Evolutionary conservation across 257 asterid genomes (phyloP).

Genomic region (Solanum chaucha): DNA sequence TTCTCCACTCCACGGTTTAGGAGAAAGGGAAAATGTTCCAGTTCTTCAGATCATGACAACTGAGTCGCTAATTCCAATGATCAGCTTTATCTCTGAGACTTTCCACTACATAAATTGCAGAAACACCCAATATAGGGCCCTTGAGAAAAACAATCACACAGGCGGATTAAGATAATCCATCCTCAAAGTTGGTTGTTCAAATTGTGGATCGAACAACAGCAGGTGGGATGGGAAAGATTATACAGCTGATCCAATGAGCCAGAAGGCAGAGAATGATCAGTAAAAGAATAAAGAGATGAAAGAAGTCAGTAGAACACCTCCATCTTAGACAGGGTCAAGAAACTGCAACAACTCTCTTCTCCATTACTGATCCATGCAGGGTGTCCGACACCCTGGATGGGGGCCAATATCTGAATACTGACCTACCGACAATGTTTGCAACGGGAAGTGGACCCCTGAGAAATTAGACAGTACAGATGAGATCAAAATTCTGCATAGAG

Average conservation of each 20-base stretch:
- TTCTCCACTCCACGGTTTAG: neutral
- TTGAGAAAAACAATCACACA: neutral
- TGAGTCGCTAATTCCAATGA: neutral
- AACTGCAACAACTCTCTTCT: slow-evolving; percentile 17
- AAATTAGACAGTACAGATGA: neutral
- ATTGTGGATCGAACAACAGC: neutral
- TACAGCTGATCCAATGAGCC: neutral
- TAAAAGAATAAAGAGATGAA: neutral
- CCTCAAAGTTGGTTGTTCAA: neutral
- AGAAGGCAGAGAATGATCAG: neutral
- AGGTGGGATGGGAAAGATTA: neutral
- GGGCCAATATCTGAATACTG: slow-evolving; percentile 76
- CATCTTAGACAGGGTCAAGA: slow-evolving; percentile 16
- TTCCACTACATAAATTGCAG: neutral
- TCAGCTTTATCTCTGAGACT: neutral
- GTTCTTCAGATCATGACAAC: neutral
- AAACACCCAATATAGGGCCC: neutral
- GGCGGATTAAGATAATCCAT: neutral
- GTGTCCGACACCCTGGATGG: slow-evolving; percentile 57
- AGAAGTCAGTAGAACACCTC: neutral
- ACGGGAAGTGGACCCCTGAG: slow-evolving; percentile 82
- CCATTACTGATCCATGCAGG: slow-evolving; percentile 22
- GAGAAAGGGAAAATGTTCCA: neutral
- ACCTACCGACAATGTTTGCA: slow-evolving; percentile 51
- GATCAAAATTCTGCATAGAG: neutral